Evolutionary conservation across 2,329 filamentous ascomycete genomes (phyloP).

Genomic region (Teratosphaeria gauchensis): DNA sequence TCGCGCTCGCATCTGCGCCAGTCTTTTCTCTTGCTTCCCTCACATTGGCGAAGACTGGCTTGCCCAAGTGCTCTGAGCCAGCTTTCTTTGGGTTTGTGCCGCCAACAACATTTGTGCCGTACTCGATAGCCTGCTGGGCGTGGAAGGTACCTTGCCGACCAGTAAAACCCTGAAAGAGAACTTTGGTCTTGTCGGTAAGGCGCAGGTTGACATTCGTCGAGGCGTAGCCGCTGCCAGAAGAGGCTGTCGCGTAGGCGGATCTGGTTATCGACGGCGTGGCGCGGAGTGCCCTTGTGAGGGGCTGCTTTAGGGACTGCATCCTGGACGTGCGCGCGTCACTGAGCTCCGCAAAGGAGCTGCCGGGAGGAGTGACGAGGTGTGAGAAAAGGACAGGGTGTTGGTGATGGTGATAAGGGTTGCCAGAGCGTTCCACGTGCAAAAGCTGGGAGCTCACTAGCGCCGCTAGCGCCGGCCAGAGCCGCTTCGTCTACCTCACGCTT

Average conservation of each 20-base stretch:
- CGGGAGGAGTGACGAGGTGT: not conserved
- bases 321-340: not conserved
- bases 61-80: slow-evolving; percentile 76
- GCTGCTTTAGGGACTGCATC: slow-evolving; percentile 32
- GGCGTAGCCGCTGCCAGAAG: slow-evolving; percentile 29
- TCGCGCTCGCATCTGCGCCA: slow-evolving; percentile 80
- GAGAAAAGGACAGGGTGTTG: not conserved
- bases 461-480: not conserved
- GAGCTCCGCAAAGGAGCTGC: not conserved
- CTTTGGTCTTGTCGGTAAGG: slow-evolving; percentile 87
- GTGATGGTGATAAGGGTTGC: not conserved
- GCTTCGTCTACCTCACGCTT: not conserved
- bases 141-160: slow-evolving; percentile 72
- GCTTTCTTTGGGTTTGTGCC: slow-evolving; percentile 99
- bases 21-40: slow-evolving; percentile 81
- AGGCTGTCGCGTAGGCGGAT: slow-evolving; percentile 65
- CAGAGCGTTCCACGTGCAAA: not conserved
- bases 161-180: slow-evolving; percentile 95
- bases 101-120: slow-evolving; percentile 95
- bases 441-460: not conserved
- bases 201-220: slow-evolving; percentile 58
- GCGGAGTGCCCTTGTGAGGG: slow-evolving; percentile 58
- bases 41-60: slow-evolving; percentile 88
- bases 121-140: slow-evolving; percentile 94
- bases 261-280: slow-evolving; percentile 47